These are phyloP conservation scores for Pseudozyma thailandica DNA, from an alignment of 1,284 basidiomycete genomes.

Conservation along the genomic window DNA sequence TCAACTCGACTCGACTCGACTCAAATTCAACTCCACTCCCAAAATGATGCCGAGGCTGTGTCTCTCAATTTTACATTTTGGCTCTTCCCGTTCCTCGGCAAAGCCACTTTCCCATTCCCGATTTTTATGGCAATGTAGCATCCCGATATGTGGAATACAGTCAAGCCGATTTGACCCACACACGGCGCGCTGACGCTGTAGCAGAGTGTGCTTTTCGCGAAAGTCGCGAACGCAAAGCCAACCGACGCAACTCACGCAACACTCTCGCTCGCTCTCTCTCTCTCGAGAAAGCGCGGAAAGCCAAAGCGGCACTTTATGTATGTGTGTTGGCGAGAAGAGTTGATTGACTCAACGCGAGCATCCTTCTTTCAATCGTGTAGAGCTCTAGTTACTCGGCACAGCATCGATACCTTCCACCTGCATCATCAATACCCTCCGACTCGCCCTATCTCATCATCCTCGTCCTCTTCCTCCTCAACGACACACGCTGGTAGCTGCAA, in stretches of 20 bases:
- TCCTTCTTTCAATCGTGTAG: not conserved
- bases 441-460: no score
- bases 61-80: not conserved
- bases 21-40: not conserved
- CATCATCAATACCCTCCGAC: no score
- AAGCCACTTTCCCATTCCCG: not conserved
- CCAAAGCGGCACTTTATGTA: no score
- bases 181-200: not conserved
- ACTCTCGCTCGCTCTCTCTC: no score
- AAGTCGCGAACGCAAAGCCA: constrained; percentile 11
- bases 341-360: not conserved
- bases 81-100: not conserved
- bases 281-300: no score
- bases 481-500: no score
- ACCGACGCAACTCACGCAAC: not conserved
- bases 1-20: not conserved
- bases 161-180: no score
- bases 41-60: not conserved
- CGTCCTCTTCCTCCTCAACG: no score
- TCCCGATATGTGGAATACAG: no score
- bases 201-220: constrained; percentile 13
- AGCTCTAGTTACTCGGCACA: not conserved
- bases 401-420: no score
- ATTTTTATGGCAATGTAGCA: not conserved
- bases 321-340: not conserved